Conservation (phyloP, 2,329 filamentous ascomycete genomes). For the Endoconidiophora polonica region DNA sequence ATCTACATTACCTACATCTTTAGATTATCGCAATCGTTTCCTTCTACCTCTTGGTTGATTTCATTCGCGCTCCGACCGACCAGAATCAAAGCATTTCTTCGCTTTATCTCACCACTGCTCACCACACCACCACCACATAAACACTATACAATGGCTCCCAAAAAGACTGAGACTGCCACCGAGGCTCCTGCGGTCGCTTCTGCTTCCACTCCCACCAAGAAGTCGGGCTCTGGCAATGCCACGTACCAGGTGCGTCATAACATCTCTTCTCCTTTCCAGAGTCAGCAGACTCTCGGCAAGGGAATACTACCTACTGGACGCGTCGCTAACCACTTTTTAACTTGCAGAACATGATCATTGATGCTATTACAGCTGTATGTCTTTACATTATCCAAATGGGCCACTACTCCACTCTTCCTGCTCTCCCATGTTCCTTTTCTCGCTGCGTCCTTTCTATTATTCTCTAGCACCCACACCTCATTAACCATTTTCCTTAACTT, state of each 20-base stretch:
- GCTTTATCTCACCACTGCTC: not conserved
- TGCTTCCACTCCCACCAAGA: slow-evolving; percentile 26
- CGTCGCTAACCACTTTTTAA: slow-evolving; percentile 20
- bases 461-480: not conserved
- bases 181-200: slow-evolving; percentile 18
- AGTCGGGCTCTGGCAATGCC: slow-evolving; percentile 33
- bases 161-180: slow-evolving; percentile 31
- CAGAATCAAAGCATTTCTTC: no score
- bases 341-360: slow-evolving; percentile 43
- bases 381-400: slow-evolving; percentile 16
- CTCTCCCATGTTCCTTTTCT: not conserved
- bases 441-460: not conserved
- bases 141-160: slow-evolving; percentile 36
- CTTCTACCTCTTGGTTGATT: not conserved
- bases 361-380: slow-evolving; percentile 45
- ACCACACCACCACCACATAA: not conserved
- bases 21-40: not conserved
- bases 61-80: not conserved
- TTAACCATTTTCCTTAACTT: slow-evolving; percentile 8
- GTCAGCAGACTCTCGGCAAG: no score
- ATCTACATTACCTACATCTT: not conserved
- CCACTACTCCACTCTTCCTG: slow-evolving; percentile 5
- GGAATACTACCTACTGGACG: not conserved
- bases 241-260: slow-evolving; percentile 39
- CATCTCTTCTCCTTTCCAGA: slow-evolving; percentile 7